Evolutionary conservation across 345 rosid species (phyloP).

Genomic region (Litchi chinensis): DNA sequence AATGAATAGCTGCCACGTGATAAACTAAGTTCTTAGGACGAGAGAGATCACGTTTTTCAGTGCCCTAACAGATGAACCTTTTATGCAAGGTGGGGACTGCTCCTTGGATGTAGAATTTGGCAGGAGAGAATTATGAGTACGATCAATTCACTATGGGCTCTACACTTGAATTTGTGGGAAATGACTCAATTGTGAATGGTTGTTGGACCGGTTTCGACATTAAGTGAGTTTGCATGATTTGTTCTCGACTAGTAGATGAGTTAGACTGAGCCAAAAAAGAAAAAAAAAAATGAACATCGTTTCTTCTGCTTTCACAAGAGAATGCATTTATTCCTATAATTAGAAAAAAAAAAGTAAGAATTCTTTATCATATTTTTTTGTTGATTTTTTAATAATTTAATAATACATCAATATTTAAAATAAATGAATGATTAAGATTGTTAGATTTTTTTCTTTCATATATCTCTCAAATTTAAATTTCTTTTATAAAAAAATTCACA

Average conservation of each 20-base stretch:
- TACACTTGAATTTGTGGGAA: not conserved
- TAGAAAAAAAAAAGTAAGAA: too few relatives aligned
- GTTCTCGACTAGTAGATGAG: not conserved
- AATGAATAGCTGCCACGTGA: conserved; percentile 19
- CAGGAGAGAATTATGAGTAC: not conserved
- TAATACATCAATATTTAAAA: too few relatives aligned
- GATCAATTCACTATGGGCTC: not conserved
- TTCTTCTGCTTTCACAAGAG: not conserved
- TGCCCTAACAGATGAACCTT: conserved; percentile 28
- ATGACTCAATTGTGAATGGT: not conserved
- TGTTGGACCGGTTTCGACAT: too few relatives aligned
- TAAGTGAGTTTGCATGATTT: too few relatives aligned
- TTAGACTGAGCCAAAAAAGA: not conserved
- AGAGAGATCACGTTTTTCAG: conserved; percentile 30
- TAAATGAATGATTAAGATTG: too few relatives aligned
- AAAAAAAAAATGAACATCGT: too few relatives aligned
- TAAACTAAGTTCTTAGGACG: not conserved
- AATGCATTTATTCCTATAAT: not conserved
- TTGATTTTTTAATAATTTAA: too few relatives aligned
- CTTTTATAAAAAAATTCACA: too few relatives aligned
- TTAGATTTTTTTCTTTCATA: too few relatives aligned
- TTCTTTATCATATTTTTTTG: too few relatives aligned
- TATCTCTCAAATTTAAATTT: too few relatives aligned
- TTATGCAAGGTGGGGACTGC: conserved; percentile 8
- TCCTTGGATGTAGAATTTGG: not conserved